These are phyloP conservation scores for Gossypium aridum DNA, from an alignment of 441 rosid species.

Conservation along the genomic window DNA sequence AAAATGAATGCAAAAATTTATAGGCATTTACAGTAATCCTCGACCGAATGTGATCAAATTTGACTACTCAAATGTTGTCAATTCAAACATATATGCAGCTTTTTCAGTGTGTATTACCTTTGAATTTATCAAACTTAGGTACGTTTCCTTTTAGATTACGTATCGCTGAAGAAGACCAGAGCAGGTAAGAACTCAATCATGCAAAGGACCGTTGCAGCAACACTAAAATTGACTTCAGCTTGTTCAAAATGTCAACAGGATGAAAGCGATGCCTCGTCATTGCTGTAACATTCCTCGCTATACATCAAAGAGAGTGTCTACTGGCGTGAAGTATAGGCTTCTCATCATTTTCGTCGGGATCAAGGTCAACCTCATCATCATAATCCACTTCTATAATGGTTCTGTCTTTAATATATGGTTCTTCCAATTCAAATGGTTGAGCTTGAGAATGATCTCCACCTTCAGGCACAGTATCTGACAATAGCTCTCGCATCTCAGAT, in stretches of 20 bases:
- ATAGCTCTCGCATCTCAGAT: conserved; percentile 41
- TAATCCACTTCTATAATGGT: conserved; percentile 25
- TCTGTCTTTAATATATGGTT: conserved; percentile 19
- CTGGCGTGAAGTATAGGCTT: conserved; percentile 25
- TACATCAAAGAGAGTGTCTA: conserved; percentile 29
- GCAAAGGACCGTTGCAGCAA: neutral
- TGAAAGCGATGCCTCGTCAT: neutral
- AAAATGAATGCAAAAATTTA: neutral
- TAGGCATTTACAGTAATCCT: neutral
- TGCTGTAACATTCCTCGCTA: neutral
- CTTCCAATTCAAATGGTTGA: conserved; percentile 15
- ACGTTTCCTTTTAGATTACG: neutral
- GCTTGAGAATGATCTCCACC: conserved; percentile 11
- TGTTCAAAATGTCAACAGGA: neutral
- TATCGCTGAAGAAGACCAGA: neutral
- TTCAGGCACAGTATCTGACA: conserved; percentile 9
- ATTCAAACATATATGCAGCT: neutral
- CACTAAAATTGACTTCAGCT: neutral
- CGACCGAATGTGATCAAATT: neutral
- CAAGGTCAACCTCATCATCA: conserved; percentile 17
- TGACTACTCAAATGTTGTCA: neutral
- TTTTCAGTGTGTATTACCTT: neutral
- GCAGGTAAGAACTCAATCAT: neutral
- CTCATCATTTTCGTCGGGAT: conserved; percentile 25
- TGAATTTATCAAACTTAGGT: neutral